These are phyloP conservation scores for Coccomyxa sp. DNA, from an alignment of 139 green algal genomes.

Conservation along the genomic window DNA sequence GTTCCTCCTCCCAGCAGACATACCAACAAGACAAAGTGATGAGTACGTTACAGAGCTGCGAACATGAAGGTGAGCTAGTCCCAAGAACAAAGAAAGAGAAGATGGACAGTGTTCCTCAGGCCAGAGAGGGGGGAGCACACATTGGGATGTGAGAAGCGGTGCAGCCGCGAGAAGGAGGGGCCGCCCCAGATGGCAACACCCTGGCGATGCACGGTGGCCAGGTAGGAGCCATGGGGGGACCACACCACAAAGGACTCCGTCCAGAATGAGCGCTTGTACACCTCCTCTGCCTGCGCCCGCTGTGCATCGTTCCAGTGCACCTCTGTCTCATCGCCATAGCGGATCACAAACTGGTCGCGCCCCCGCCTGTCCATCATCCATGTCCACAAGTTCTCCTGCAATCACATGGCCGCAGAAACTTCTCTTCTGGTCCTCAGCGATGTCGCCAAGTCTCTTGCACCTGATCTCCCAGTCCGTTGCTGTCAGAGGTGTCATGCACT, in stretches of 20 bases:
- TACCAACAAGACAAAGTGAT: no score
- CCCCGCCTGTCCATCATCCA: slow-evolving; percentile 90
- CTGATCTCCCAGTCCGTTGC: no score
- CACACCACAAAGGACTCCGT: slow-evolving; percentile 94
- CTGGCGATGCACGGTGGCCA: slow-evolving; percentile 87
- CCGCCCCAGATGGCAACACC: slow-evolving; percentile 92
- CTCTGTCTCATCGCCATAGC: slow-evolving; percentile 80
- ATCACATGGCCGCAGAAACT: neutral
- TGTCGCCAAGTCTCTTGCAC: no score
- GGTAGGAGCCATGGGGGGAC: slow-evolving; percentile 72
- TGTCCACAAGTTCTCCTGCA: slow-evolving; percentile 75
- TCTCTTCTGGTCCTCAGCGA: no score
- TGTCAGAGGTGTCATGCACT: no score
- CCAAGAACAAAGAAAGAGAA: no score
- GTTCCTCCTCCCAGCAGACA: no score
- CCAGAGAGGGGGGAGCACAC: neutral
- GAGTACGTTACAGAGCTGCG: no score
- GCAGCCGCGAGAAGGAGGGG: slow-evolving; percentile 59
- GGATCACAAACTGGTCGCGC: slow-evolving; percentile 92
- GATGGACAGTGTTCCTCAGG: no score
- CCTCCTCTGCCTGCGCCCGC: slow-evolving; percentile 29
- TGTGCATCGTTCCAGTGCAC: slow-evolving; percentile 73
- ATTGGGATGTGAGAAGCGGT: slow-evolving; percentile 57
- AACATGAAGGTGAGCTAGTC: no score
- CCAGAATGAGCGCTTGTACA: slow-evolving; percentile 76